Base-by-base conservation (phyloP, 1,139 yeast genomes). In the Sugiyamaella grinbergsii region DNA sequence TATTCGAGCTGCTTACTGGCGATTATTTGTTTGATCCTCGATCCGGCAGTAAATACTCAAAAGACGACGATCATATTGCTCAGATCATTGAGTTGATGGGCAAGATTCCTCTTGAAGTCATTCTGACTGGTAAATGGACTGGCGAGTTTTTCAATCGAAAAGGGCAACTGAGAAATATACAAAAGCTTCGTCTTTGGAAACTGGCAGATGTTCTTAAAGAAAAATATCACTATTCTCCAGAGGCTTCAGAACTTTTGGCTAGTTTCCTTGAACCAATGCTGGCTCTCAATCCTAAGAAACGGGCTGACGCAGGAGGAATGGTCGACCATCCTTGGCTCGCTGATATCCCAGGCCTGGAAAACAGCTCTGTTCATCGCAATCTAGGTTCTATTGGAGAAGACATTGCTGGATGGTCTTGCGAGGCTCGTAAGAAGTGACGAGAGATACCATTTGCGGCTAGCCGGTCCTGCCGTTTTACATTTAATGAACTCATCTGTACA, bases 61-160 rank as follows among this genome's bases (percentile, higher is more conserved):
- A 85, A 64, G 90, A 86, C 65, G 96, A 88, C 60, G 95, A 88
- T 67, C 96, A 88, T 67, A 68, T 88, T 58, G 95, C 95, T 0
- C 95, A 87, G 65, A 85, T 87, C 24, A 79, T 86, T 36, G 95
- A 87, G 69, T 71, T 87, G 34, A 68, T 85, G 39, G 90, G 91
- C 1, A 71, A 74, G 23, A 74, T 81, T 42, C 89, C 93, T 1
- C 65, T 73, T 8, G 71, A 73, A 32, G 72, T 80, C 28, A 71
- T 84, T 40, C 66, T 72, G 44, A 71, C 78, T 33, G 85, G 90
- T 54, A 73, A 74, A 54, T 75, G 78, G 64, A 73, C 82, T 1
- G 66, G 71, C 34, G 74, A 77, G 53, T 81, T 72, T 62, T 84
- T 83, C 67, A 79, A 78, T 60, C 70, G 80, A 23, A 73, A 81